Percentiles rank a stretch among this genome's conserved stretches.
Evolutionary conservation across 2,329 filamentous ascomycete genomes (phyloP).

Genomic region (Penicillium sp.): DNA sequence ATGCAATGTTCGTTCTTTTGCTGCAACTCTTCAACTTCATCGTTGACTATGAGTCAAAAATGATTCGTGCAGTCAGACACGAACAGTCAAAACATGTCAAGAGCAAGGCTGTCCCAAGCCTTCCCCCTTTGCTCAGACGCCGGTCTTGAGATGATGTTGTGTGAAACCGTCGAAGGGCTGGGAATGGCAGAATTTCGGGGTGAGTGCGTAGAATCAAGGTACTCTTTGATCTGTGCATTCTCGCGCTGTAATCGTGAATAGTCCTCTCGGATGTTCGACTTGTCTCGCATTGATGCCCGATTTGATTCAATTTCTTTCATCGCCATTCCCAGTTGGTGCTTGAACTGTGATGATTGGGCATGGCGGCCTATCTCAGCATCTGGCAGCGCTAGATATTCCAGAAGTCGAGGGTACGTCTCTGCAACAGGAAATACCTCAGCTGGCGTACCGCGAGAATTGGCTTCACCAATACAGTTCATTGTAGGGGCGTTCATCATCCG

Average conservation of each 20-base stretch:
- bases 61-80: background rate
- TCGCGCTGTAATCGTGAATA: conserved; percentile 22
- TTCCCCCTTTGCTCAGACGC: conserved; percentile 14
- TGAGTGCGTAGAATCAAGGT: conserved; percentile 14
- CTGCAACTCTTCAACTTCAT: background rate
- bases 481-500: background rate
- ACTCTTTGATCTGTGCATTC: conserved; percentile 20
- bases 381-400: conserved; percentile 10
- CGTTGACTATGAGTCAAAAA: background rate
- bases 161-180: conserved; percentile 1
- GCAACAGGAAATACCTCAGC: conserved; percentile 4
- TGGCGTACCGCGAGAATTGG: background rate
- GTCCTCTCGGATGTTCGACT: conserved; percentile 19
- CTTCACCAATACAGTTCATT: background rate
- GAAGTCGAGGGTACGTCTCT: conserved; percentile 13
- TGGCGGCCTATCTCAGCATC: conserved; percentile 6
- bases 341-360: conserved; percentile 16
- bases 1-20: background rate
- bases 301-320: conserved; percentile 22
- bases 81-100: conserved; percentile 22
- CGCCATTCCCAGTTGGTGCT: conserved; percentile 21
- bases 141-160: conserved; percentile 11
- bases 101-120: conserved; percentile 25
- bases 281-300: conserved; percentile 15
- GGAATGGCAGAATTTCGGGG: conserved; percentile 9